Evolutionary conservation across 305 asterid species (phyloP).

Genomic region (Rubia tinctorum): DNA sequence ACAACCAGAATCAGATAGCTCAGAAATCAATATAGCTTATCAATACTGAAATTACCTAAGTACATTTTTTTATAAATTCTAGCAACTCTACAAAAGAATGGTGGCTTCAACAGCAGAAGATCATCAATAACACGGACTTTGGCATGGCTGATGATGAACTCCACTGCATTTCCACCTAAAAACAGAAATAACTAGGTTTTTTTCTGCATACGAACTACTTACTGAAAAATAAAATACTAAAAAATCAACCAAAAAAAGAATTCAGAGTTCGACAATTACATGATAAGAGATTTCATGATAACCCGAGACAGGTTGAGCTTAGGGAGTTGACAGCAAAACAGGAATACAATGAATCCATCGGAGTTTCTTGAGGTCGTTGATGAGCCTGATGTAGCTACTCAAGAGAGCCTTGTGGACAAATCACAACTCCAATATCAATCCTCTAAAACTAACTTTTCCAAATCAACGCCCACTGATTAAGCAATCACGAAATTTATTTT

Average conservation of each 20-base stretch:
- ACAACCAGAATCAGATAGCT: conserved; percentile 2
- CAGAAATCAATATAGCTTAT: background rate
- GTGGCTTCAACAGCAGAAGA: conserved; percentile 79
- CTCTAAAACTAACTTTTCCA: background rate
- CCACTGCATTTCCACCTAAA: conserved; percentile 85
- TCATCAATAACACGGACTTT: conserved; percentile 83
- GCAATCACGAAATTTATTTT: background rate
- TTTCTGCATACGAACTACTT: background rate
- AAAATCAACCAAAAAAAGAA: no score
- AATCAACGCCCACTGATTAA: background rate
- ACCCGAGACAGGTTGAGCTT: no score
- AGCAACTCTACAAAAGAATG: conserved; percentile 89
- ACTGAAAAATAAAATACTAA: background rate
- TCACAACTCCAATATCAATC: no score
- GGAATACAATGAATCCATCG: no score
- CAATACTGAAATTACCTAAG: conserved; percentile 41
- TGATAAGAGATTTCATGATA: no score
- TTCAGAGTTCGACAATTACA: no score
- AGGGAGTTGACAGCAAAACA: no score
- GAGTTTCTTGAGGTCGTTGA: no score
- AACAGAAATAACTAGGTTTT: background rate
- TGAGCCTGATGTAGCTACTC: no score
- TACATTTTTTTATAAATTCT: conserved; percentile 79
- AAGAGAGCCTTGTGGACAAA: no score
- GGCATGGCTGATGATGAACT: conserved; percentile 87